Evolutionary conservation across 2,329 filamentous ascomycete species (phyloP).

Genomic region (Claviceps citrina): DNA sequence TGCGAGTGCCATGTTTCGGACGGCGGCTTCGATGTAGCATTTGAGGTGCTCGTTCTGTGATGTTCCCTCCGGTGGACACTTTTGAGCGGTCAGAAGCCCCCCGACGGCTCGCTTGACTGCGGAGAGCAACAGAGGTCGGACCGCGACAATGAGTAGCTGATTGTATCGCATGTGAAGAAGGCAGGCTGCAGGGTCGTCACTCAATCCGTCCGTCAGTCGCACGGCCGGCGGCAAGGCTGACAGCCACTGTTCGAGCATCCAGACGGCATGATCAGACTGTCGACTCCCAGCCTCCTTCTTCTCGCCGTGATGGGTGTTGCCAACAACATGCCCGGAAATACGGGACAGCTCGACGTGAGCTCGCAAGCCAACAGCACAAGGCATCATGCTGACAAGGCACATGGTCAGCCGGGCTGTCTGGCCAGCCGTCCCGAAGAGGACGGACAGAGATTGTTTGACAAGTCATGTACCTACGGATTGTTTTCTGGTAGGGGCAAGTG

Average conservation of each 20-base stretch:
- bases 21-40: constrained; percentile 28
- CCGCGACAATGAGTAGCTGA: constrained; percentile 32
- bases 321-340: constrained; percentile 33
- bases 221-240: constrained; percentile 22
- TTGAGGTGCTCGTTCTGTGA: constrained; percentile 17
- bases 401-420: not conserved
- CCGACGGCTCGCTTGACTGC: constrained; percentile 32
- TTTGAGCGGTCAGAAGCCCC: constrained; percentile 20
- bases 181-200: constrained; percentile 27
- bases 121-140: constrained; percentile 32
- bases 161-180: constrained; percentile 35
- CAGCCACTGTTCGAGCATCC: constrained; percentile 28
- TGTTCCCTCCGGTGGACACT: constrained; percentile 11
- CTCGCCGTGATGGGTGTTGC: constrained; percentile 27
- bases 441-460: not conserved
- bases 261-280: constrained; percentile 25
- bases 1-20: constrained; percentile 30
- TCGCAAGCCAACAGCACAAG: constrained; percentile 26
- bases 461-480: constrained; percentile 20
- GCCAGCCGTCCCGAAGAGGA: too few species aligned
- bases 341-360: constrained; percentile 31
- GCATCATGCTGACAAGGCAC: constrained; percentile 23
- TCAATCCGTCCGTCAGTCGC: constrained; percentile 20
- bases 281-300: constrained; percentile 12
- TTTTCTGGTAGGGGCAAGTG: constrained; percentile 25